A percentile compares a stretch with the other conserved stretches of the same genome.
These are phyloP conservation scores for Rhynchosporium secalis DNA, from an alignment of 2,329 filamentous ascomycete species.

Conservation along the genomic window DNA sequence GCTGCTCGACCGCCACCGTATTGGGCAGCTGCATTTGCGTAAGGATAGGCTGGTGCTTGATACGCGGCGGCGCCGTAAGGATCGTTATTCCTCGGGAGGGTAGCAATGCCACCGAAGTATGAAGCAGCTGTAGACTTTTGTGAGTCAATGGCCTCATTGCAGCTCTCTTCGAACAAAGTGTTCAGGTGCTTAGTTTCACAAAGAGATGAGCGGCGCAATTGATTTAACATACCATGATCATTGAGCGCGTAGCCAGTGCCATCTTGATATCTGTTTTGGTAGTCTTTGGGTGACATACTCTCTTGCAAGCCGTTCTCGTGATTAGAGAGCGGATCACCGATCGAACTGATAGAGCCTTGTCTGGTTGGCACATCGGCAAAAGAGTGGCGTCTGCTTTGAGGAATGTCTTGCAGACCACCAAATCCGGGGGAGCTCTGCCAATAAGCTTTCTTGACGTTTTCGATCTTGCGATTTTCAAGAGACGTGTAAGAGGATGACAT, in stretches of 20 bases:
- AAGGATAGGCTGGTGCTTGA: slow-evolving; percentile 34
- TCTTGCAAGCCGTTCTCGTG: slow-evolving; percentile 39
- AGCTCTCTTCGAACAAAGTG: slow-evolving; percentile 20
- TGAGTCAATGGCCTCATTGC: slow-evolving; percentile 14
- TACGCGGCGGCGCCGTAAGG: slow-evolving; percentile 25
- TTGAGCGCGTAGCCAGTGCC: slow-evolving; percentile 34
- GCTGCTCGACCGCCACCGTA: slow-evolving; percentile 46
- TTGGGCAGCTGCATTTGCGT: slow-evolving; percentile 29
- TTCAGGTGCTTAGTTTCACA: slow-evolving; percentile 20
- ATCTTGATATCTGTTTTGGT: slow-evolving; percentile 37
- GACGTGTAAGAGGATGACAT: slow-evolving; percentile 41
- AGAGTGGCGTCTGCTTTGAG: slow-evolving; percentile 77
- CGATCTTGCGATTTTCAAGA: slow-evolving; percentile 62
- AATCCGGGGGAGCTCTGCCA: slow-evolving; percentile 75
- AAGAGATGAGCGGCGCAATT: slow-evolving; percentile 5
- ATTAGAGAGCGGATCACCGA: slow-evolving; percentile 51
- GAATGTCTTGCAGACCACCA: slow-evolving; percentile 58
- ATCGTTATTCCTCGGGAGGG: slow-evolving; percentile 32
- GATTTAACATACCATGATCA: slow-evolving; percentile 39
- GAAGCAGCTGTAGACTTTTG: slow-evolving; percentile 34
- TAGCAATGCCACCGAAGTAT: slow-evolving; percentile 38
- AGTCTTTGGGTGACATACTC: slow-evolving; percentile 35
- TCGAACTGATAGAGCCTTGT: slow-evolving; percentile 62
- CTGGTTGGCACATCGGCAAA: slow-evolving; percentile 70
- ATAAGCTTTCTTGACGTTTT: slow-evolving; percentile 65